Percentiles rank a stretch among this genome's conserved stretches.
Conservation (phyloP, 2,329 filamentous ascomycete species). For the Colletotrichum sp. region DNA sequence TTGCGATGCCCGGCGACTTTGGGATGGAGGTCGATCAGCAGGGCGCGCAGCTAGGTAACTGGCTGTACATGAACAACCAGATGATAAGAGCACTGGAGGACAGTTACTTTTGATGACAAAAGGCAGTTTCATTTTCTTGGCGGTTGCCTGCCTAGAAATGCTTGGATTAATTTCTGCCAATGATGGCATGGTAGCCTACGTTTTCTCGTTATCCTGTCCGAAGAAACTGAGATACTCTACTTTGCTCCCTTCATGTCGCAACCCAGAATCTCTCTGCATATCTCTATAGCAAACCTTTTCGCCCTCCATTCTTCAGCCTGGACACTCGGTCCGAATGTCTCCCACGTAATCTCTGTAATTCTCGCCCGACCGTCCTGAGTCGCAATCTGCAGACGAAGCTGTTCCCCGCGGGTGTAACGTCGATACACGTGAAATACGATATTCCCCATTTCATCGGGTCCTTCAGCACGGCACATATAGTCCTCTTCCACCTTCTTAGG, state of each 20-base stretch:
- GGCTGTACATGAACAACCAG: conserved; percentile 23
- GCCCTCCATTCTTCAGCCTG: background rate
- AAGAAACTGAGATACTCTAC: background rate
- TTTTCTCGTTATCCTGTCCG: background rate
- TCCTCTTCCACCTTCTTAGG: background rate
- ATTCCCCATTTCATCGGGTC: background rate
- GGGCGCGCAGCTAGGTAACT: conserved; percentile 20
- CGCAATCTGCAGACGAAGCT: background rate
- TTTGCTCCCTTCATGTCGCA: background rate
- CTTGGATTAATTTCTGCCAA: background rate
- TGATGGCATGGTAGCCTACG: rapidly evolving
- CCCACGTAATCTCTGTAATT: background rate
- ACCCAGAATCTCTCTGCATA: background rate
- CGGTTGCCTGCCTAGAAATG: background rate
- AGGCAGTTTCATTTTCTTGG: background rate
- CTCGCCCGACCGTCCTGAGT: background rate
- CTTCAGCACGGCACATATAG: background rate
- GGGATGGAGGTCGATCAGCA: conserved; percentile 21
- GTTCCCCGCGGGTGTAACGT: background rate
- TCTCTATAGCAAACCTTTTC: background rate
- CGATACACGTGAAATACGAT: background rate
- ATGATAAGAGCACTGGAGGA: conserved; percentile 25
- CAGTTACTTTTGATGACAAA: background rate
- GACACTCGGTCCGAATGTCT: background rate
- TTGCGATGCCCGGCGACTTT: background rate